phyloP scores from a whole-genome alignment of 441 rosid species.

The Metrosideros polymorpha region DNA sequence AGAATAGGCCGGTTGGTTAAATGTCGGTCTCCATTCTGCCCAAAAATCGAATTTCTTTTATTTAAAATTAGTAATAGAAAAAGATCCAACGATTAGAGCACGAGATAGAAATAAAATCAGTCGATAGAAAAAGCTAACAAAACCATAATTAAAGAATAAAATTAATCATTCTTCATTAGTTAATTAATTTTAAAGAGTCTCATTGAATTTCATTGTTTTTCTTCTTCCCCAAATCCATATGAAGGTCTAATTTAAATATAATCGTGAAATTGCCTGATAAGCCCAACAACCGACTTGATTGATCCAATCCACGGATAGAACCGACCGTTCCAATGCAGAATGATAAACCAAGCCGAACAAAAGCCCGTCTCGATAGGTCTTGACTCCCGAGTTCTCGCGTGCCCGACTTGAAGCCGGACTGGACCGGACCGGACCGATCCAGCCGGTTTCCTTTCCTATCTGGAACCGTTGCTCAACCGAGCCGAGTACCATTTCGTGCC shows the following conservation, averaged over 20 bases:
- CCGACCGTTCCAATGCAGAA: rapidly evolving
- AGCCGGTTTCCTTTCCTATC: neutral
- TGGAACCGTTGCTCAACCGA: neutral
- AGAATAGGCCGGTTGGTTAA: no score
- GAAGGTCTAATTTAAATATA: neutral
- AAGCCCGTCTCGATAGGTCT: neutral
- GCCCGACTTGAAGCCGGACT: neutral
- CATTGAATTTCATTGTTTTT: neutral
- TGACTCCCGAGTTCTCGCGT: rapidly evolving
- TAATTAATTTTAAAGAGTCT: neutral
- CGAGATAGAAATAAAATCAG: no score
- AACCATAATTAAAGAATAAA: no score
- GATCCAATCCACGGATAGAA: rapidly evolving
- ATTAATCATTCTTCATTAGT: neutral
- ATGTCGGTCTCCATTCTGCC: no score
- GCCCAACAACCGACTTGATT: neutral
- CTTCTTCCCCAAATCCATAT: neutral
- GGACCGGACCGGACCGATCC: neutral
- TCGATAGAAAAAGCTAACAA: no score
- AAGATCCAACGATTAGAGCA: no score
- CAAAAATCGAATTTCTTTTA: no score
- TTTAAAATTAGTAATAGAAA: no score
- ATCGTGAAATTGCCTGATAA: neutral
- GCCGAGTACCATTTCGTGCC: neutral
- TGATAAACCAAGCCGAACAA: rapidly evolving